Evolutionary conservation across 148 eudicot species (phyloP).

Genomic region (Hydrangea macrophylla): DNA sequence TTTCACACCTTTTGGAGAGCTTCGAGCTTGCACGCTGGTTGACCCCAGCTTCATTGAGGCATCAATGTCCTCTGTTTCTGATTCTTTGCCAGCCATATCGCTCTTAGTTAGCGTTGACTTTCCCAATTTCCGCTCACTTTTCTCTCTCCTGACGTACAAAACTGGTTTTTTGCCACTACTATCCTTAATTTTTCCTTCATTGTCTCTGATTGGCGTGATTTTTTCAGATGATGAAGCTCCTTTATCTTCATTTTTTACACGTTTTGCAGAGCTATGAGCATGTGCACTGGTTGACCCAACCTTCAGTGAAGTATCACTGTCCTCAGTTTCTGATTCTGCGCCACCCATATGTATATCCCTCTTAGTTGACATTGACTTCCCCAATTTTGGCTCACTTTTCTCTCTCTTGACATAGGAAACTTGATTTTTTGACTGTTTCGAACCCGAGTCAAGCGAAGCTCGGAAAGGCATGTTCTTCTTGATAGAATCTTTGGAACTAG

Average conservation of each 20-base stretch:
- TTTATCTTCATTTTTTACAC: constrained; percentile 37
- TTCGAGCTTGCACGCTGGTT: constrained; percentile 30
- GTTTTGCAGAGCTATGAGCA: constrained; percentile 36
- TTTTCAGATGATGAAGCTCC: constrained; percentile 40
- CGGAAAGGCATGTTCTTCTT: constrained; percentile 35
- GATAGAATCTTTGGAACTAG: constrained; percentile 35
- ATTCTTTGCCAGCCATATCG: constrained; percentile 15
- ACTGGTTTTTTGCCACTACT: constrained; percentile 46
- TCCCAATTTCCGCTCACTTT: constrained; percentile 27
- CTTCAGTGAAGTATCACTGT: constrained; percentile 47
- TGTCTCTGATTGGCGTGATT: constrained; percentile 37
- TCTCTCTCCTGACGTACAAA: constrained; percentile 25
- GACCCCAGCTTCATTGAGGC: constrained; percentile 32
- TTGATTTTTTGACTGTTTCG: constrained; percentile 39
- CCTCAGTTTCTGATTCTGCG: constrained; percentile 35
- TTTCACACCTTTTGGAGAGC: constrained; percentile 40
- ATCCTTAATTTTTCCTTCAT: constrained; percentile 62
- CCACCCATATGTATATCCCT: constrained; percentile 7
- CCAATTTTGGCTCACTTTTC: constrained; percentile 26
- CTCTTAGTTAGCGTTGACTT: constrained; percentile 19
- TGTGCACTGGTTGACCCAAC: constrained; percentile 27
- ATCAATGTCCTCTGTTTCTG: constrained; percentile 49
- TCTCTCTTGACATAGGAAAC: constrained; percentile 22
- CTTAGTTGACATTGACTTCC: constrained; percentile 20
- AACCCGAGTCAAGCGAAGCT: constrained; percentile 39